A percentile compares a stretch with the other conserved stretches of the same genome.
phyloP scores from a whole-genome alignment of 202 grass and related monocot species.

The Setaria viridis region DNA sequence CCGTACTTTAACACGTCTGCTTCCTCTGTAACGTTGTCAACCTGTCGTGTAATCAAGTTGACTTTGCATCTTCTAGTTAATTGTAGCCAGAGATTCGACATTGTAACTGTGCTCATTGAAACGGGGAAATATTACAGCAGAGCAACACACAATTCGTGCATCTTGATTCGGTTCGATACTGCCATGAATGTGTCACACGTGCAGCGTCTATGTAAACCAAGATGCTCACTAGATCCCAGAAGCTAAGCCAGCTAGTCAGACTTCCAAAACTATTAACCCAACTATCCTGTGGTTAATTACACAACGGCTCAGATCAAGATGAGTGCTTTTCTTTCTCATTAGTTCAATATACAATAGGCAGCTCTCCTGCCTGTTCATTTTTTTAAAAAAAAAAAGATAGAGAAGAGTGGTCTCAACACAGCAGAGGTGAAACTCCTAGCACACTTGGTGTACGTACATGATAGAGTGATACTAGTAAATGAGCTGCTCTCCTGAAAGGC shows the following conservation, averaged over 20 bases:
- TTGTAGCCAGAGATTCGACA: not conserved
- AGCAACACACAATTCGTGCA: not conserved
- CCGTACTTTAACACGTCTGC: not conserved
- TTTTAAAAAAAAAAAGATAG: not conserved
- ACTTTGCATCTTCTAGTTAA: not conserved
- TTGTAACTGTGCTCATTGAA: not conserved
- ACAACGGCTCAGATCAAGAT: not conserved
- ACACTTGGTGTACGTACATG: not conserved
- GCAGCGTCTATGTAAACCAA: constrained; percentile 12
- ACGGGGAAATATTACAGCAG: not conserved
- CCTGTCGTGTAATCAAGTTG: not conserved
- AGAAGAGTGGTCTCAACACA: not conserved
- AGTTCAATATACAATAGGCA: not conserved
- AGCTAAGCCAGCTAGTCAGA: not conserved
- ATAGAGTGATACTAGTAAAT: not conserved
- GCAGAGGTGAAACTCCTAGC: not conserved
- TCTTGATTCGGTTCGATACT: constrained; percentile 24
- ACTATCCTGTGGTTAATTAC: not conserved
- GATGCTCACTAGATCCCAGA: constrained; percentile 38
- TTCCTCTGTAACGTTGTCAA: not conserved
- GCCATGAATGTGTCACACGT: constrained; percentile 45
- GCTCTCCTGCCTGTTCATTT: not conserved
- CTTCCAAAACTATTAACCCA: not conserved
- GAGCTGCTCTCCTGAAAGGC: not conserved
- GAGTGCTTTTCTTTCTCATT: not conserved